Evolutionary conservation across 2,329 filamentous ascomycete species (phyloP).

Genomic region (Penicillium sp.): DNA sequence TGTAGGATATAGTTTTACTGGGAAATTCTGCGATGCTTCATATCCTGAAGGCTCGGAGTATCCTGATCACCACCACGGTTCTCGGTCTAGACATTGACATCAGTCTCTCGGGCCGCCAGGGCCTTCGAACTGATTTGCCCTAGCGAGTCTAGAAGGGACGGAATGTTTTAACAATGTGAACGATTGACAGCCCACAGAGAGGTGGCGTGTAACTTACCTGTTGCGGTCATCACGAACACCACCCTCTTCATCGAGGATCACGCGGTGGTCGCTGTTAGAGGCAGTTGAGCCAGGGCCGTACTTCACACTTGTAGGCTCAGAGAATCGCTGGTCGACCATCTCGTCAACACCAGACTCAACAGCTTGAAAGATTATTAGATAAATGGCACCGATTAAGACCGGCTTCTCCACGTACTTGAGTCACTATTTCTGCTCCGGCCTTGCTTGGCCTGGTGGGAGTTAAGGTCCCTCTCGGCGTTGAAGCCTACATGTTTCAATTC

Average conservation of each 20-base stretch:
- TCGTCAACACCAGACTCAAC: slow-evolving; percentile 44
- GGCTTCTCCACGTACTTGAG: slow-evolving; percentile 32
- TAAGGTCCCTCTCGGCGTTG: slow-evolving; percentile 42
- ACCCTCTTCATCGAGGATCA: slow-evolving; percentile 44
- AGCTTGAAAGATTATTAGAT: slow-evolving; percentile 23
- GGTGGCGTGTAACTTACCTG: slow-evolving; percentile 26
- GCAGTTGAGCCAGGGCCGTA: slow-evolving; percentile 37
- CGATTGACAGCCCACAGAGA: neutral
- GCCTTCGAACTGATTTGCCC: slow-evolving; percentile 38
- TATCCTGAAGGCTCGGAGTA: slow-evolving; percentile 12
- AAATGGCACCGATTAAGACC: neutral
- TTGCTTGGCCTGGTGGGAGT: slow-evolving; percentile 41
- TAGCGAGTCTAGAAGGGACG: slow-evolving; percentile 29
- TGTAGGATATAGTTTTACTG: slow-evolving; percentile 14
- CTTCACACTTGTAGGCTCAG: slow-evolving; percentile 33
- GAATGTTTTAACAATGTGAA: slow-evolving; percentile 7
- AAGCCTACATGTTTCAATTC: slow-evolving; percentile 27
- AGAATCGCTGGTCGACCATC: slow-evolving; percentile 40
- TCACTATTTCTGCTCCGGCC: slow-evolving; percentile 39
- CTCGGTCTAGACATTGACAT: slow-evolving; percentile 28
- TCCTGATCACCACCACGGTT: slow-evolving; percentile 26
- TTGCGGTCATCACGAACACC: slow-evolving; percentile 39
- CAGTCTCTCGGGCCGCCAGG: slow-evolving; percentile 37
- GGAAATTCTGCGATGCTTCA: slow-evolving; percentile 24
- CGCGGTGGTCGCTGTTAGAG: slow-evolving; percentile 39